These are phyloP conservation scores for Physcomitrellopsis africana DNA, from an alignment of 225 moss, liverwort and hornwort genomes.

Conservation along the genomic window DNA sequence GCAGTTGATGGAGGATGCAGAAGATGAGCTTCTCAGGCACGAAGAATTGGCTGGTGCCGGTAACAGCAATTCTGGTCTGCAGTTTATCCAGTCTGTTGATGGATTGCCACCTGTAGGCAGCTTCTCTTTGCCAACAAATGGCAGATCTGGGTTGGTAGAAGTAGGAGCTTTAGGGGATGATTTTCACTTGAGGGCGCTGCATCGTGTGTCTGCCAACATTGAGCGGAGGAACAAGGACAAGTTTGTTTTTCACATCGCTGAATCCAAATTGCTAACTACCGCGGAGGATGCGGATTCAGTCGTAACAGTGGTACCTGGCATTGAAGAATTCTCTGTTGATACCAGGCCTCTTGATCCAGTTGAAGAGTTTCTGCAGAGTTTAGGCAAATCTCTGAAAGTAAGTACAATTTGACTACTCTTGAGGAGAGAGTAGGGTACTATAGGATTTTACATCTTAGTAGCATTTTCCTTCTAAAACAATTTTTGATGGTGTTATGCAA, in stretches of 20 bases:
- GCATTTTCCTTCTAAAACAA: constrained; percentile 12
- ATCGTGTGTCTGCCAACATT: constrained; percentile 79
- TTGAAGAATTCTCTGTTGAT: constrained; percentile 66
- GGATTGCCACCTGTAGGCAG: constrained; percentile 44
- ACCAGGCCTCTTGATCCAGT: constrained; percentile 77
- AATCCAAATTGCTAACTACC: constrained; percentile 35
- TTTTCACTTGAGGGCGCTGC: constrained; percentile 62
- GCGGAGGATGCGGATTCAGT: constrained; percentile 37
- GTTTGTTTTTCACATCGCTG: constrained; percentile 87
- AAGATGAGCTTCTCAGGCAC: constrained; percentile 57
- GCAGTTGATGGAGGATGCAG: constrained; percentile 81
- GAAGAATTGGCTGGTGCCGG: constrained; percentile 60
- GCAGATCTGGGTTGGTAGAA: constrained; percentile 35
- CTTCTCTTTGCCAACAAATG: constrained; percentile 41
- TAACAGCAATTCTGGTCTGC: constrained; percentile 45
- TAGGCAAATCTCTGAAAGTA: constrained; percentile 83
- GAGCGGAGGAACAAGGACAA: constrained; percentile 70
- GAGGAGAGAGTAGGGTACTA: neutral
- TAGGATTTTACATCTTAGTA: neutral
- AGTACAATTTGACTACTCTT: constrained; percentile 18
- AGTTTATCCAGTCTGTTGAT: constrained; percentile 43
- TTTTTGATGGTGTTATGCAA: constrained; percentile 6
- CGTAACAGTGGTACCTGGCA: constrained; percentile 67
- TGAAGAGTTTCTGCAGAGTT: constrained; percentile 77
- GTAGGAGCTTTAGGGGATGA: constrained; percentile 65